Evolutionary conservation across 2,329 filamentous ascomycete genomes (phyloP), one percentile per base, ranked within the genome.

Genomic region (Aspergillus fijiensis): DNA sequence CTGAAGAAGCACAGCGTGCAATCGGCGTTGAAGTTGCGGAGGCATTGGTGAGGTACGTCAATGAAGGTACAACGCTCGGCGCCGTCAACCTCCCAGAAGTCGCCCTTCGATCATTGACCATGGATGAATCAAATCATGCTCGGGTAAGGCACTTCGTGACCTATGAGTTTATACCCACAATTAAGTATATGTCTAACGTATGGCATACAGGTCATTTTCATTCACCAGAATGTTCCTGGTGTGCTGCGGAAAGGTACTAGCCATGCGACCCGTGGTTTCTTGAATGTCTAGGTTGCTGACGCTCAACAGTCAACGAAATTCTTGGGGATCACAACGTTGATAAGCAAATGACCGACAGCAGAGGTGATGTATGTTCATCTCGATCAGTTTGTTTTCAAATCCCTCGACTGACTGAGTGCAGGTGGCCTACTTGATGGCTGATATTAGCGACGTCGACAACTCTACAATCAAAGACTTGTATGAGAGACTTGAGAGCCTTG

Each of bases 81-180:
- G 92, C 93, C 62, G 95, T 98, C 74, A 99, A 99, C 80, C 83
- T 99, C 81, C 95, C 95, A n/a, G 95, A 98, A 78, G 90, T 96
- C 68, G 88, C 88, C 68, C 84, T 99, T 70, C 89, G 95, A 67
- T 92, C 89, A n/a, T 80, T 97, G 69, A 96, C 92, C 2, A 85
- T 92, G 65, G 93, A 96, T 60, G 92, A 98, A 79, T 86, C 89
- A 25, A 88, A 96, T 74, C 90, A 95, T 75, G 92, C 93, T 58
- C 89, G 95, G 73, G 89, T 89, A 77, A 72, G 81, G 74, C 31
- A 27, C 16, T 16, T 14, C 2, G 19, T 51, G 25, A 27, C 1
- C 7, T 29, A 29, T 9, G 27, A 25, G 5, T 14, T 23, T 23
- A 19, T 23, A 5, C 10, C 9, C n/a, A 23, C 50, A 14, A 39